Conservation (phyloP, 805 yeast species). For the Teunomyces gatunensis region DNA sequence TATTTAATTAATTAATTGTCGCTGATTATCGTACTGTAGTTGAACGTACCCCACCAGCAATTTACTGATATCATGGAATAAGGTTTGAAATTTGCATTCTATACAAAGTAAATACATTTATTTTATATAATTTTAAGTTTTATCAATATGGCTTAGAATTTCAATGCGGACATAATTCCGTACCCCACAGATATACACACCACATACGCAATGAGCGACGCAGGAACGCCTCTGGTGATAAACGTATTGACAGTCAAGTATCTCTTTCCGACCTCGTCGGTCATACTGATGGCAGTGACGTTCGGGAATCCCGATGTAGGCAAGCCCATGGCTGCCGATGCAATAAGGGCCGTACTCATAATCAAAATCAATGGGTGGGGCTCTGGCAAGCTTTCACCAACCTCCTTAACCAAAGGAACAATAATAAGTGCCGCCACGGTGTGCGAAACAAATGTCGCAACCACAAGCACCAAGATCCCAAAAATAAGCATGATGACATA, state of each 20-base stretch:
- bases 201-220: slow-evolving; percentile 71
- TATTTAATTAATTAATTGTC: neutral
- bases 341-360: slow-evolving; percentile 60
- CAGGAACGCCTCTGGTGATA: slow-evolving; percentile 87
- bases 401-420: slow-evolving; percentile 84
- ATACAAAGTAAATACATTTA: too few relatives aligned
- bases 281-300: slow-evolving; percentile 93
- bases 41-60: too few relatives aligned
- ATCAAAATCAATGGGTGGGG: slow-evolving; percentile 87
- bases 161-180: slow-evolving; percentile 49
- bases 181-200: slow-evolving; percentile 80
- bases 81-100: too few relatives aligned
- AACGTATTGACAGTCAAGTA: slow-evolving; percentile 84
- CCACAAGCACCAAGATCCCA: slow-evolving; percentile 73
- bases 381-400: slow-evolving; percentile 70
- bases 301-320: slow-evolving; percentile 98
- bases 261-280: slow-evolving; percentile 88
- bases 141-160: slow-evolving; percentile 5
- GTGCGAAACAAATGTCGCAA: slow-evolving; percentile 95
- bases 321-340: slow-evolving; percentile 96
- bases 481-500: slow-evolving; percentile 46
- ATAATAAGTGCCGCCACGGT: slow-evolving; percentile 95
- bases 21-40: neutral
- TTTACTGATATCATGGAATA: too few relatives aligned
- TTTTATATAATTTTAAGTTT: too few relatives aligned